phyloP scores from a whole-genome alignment of 306 rosid genomes.

The Castanea mollissima region DNA sequence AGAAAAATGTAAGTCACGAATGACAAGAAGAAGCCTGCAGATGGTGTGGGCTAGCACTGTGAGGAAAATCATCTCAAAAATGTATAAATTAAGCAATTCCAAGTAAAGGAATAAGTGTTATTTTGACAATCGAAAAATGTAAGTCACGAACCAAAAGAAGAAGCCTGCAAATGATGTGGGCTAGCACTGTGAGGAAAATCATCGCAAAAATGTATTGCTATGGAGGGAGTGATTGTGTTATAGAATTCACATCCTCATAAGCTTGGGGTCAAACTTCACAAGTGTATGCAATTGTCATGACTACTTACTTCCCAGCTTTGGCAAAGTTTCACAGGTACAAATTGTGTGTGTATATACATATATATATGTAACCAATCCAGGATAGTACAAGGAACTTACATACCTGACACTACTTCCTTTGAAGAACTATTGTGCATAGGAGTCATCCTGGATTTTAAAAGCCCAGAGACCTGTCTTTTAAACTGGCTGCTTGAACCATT shows the following conservation, averaged over 20 bases:
- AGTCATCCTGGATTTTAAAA: conserved; percentile 2
- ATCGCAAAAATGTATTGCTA: too few species aligned
- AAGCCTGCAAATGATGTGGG: too few species aligned
- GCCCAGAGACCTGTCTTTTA: conserved; percentile 23
- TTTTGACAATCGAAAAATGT: too few species aligned
- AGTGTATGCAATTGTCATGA: neutral
- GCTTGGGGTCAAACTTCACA: neutral
- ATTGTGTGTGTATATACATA: neutral
- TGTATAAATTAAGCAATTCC: too few species aligned
- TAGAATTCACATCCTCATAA: neutral
- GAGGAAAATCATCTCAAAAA: too few species aligned
- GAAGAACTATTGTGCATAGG: conserved; percentile 2
- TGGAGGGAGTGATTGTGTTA: too few species aligned
- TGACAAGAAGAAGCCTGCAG: too few species aligned
- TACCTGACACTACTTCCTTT: conserved; percentile 33
- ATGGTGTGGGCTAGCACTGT: too few species aligned
- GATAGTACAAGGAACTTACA: neutral
- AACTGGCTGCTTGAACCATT: conserved; percentile 18
- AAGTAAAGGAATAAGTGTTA: too few species aligned
- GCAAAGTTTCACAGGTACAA: neutral
- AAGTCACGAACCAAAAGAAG: too few species aligned
- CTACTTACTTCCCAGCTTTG: neutral
- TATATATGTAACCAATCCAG: neutral
- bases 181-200: too few species aligned
- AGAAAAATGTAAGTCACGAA: too few species aligned